Evolutionary conservation across 331 rosid species (phyloP).

Genomic region (Ulmus americana): DNA sequence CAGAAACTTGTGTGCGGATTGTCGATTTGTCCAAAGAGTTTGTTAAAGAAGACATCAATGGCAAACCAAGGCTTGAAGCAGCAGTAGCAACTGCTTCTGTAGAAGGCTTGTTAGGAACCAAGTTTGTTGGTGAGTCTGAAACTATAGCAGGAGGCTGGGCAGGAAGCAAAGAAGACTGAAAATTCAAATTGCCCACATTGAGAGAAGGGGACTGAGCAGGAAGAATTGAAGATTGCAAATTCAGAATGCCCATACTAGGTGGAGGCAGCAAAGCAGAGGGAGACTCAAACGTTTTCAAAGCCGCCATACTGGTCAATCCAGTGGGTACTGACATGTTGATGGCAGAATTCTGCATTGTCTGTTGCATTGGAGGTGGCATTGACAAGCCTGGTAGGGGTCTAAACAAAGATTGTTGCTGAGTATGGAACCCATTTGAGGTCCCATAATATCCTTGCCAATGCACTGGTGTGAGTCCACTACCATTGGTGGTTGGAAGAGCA

Average conservation of each 20-base stretch:
- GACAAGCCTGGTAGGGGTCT: constrained; percentile 22
- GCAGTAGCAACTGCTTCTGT: constrained; percentile 15
- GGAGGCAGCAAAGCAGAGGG: constrained; percentile 26
- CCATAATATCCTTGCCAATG: constrained; percentile 27
- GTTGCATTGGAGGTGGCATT: constrained; percentile 18
- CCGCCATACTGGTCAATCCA: constrained; percentile 4
- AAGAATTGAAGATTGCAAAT: constrained; percentile 18
- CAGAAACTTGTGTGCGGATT: constrained; percentile 9
- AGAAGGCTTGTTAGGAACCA: constrained; percentile 16
- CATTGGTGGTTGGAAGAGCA: constrained; percentile 22
- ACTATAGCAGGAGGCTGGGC: constrained; percentile 18
- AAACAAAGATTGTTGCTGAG: constrained; percentile 29
- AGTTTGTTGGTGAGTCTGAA: constrained; percentile 21
- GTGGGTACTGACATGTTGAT: constrained; percentile 5
- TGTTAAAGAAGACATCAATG: constrained; percentile 14
- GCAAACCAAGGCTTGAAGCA: constrained; percentile 9
- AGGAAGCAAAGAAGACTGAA: constrained; percentile 25
- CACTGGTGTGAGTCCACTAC: constrained; percentile 19
- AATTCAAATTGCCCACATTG: constrained; percentile 10
- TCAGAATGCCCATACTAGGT: constrained; percentile 9
- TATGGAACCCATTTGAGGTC: constrained; percentile 18
- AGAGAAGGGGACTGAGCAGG: constrained; percentile 19
- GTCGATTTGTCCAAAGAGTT: constrained; percentile 19
- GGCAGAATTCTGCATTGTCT: constrained; percentile 15
- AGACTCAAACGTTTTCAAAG: constrained; percentile 16